Conservation (phyloP, 2,329 filamentous ascomycete species). For the Hyphodiscus sp. region DNA sequence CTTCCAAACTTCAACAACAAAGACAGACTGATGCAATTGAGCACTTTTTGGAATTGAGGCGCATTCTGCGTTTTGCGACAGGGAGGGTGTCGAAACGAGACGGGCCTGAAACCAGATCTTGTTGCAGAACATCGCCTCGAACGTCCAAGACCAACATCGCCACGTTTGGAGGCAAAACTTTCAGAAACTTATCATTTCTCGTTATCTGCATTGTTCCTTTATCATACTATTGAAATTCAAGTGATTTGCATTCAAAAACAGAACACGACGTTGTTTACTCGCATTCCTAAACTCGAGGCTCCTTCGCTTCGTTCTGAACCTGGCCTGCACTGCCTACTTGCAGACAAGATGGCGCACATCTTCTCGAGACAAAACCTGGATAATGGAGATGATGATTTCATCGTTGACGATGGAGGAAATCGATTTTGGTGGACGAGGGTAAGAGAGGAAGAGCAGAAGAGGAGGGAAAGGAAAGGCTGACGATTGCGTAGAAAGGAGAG, state of each 20-base stretch:
- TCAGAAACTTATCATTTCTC: background rate
- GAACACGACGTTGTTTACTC: background rate
- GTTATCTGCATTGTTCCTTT: background rate
- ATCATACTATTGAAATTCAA: background rate
- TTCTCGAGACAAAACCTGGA: constrained; percentile 9
- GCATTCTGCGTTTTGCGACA: too few species aligned
- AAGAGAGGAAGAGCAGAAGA: constrained; percentile 10
- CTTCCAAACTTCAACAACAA: too few species aligned
- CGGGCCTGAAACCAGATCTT: background rate
- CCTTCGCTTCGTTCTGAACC: background rate
- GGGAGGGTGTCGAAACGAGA: background rate
- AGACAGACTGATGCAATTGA: too few species aligned
- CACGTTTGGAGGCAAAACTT: background rate
- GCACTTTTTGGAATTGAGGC: too few species aligned
- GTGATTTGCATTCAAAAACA: background rate
- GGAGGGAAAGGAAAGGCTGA: constrained; percentile 14
- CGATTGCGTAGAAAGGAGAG: constrained; percentile 26
- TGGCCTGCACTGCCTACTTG: background rate
- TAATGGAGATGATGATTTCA: constrained; percentile 8
- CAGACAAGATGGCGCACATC: constrained; percentile 9
- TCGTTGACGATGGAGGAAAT: constrained; percentile 27
- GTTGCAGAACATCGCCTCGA: background rate
- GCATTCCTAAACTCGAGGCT: background rate
- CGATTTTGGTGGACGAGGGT: constrained; percentile 37
- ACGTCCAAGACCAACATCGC: background rate